Evolutionary conservation across 768 basidiomycete genomes (phyloP).

Genomic region (Rhizopogon vinicolor): DNA sequence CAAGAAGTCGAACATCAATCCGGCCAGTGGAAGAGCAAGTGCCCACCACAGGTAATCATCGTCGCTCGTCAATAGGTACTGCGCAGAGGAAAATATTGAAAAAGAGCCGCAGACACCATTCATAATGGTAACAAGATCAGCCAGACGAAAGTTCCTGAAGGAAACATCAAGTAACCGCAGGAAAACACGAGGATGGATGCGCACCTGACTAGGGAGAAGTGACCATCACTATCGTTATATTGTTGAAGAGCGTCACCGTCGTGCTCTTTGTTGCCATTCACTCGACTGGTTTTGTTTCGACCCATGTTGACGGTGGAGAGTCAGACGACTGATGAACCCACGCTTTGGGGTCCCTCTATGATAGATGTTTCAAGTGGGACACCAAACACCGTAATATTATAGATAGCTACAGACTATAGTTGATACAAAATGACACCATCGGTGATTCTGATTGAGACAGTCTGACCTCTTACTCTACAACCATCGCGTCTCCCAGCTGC

Average conservation of each 20-base stretch:
- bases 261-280: slow-evolving; percentile 13
- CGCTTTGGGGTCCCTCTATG: neutral
- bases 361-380: neutral
- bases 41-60: slow-evolving; percentile 81
- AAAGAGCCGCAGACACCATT: slow-evolving; percentile 98
- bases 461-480: slow-evolving; percentile 21
- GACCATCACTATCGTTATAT: slow-evolving; percentile 86
- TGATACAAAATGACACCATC: neutral
- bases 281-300: slow-evolving; percentile 25
- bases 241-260: slow-evolving; percentile 55
- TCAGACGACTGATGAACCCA: slow-evolving; percentile 7
- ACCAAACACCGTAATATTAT: slow-evolving; percentile 12
- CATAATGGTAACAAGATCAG: slow-evolving; percentile 97
- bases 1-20: slow-evolving; percentile 95
- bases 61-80: slow-evolving; percentile 80
- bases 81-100: slow-evolving; percentile 90
- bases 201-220: slow-evolving; percentile 96
- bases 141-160: slow-evolving; percentile 90
- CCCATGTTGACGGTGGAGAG: slow-evolving; percentile 11
- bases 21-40: slow-evolving; percentile 84
- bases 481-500: slow-evolving; percentile 40
- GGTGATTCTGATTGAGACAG: no score
- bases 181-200: slow-evolving; percentile 1
- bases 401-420: slow-evolving; percentile 8
- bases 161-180: slow-evolving; percentile 6